These are phyloP conservation scores for Nannochloropsis gaditana DNA, from an alignment of 108 stramenopile species.

Conservation along the genomic window DNA sequence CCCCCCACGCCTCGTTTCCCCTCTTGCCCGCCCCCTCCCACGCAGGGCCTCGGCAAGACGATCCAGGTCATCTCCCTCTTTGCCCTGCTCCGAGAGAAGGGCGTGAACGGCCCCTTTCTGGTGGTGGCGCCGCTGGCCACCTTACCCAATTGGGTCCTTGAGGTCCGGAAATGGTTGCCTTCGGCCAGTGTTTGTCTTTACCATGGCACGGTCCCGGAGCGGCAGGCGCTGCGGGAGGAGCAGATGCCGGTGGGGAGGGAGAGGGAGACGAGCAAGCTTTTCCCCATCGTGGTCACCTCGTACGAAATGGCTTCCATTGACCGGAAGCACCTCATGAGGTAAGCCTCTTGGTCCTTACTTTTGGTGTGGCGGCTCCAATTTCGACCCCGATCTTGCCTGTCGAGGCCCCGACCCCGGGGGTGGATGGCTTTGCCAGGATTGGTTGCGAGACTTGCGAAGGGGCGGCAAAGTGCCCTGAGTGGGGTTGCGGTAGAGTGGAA, in stretches of 20 bases:
- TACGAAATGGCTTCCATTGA: slow-evolving; percentile 88
- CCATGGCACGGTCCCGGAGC: slow-evolving; percentile 78
- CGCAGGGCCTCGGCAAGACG: slow-evolving; percentile 48
- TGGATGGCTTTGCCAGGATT: too few relatives aligned
- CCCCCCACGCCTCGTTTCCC: not conserved
- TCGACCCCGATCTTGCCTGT: not conserved
- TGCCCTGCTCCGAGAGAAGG: slow-evolving; percentile 78
- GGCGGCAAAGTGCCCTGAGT: too few relatives aligned
- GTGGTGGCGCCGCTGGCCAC: slow-evolving; percentile 95
- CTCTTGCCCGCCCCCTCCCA: not conserved
- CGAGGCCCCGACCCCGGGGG: not conserved
- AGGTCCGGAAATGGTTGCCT: slow-evolving; percentile 94
- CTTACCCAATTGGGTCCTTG: slow-evolving; percentile 92
- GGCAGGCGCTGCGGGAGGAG: slow-evolving; percentile 47
- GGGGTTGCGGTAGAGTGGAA: too few relatives aligned
- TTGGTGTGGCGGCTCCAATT: not conserved
- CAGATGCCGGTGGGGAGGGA: not conserved
- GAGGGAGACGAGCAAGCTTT: slow-evolving; percentile 44
- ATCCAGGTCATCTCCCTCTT: slow-evolving; percentile 79
- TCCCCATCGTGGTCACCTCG: slow-evolving; percentile 86
- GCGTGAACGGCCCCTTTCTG: slow-evolving; percentile 80
- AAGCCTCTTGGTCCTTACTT: not conserved
- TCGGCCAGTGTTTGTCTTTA: slow-evolving; percentile 73
- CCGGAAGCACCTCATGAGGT: slow-evolving; percentile 57
- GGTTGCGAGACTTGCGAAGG: too few relatives aligned